Base-by-base conservation (phyloP, 2,329 filamentous ascomycete species). In the Cryphonectria carpinicola region DNA sequence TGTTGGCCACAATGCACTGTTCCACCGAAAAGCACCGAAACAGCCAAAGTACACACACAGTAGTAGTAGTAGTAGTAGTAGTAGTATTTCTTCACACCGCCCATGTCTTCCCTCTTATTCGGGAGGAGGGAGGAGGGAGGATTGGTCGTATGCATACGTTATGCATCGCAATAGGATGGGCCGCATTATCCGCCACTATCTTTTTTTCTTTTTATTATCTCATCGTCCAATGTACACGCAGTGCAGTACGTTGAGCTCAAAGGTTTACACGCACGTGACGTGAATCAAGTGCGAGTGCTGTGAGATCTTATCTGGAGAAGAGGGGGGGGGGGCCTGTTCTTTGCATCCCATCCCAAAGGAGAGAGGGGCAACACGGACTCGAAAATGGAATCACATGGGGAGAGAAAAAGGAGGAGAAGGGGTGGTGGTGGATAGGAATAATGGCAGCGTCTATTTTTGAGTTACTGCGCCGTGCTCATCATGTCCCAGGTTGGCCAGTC, bases 391-490 rank as follows among this genome's bases (percentile, higher is more conserved):
- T 32, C 52, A 4, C 13, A 32, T 8, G 46, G 22, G 14, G 35
- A 46, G 2, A 10, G 19, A 19, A 49, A 19, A 8, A 22, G 22
- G 14, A 6, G 41, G 14, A 14, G 41, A 10, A 41, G 46, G 46
- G 19, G 22, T 46, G 17, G 46, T 17, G 54, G 10, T 13, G 54
- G 54, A 10, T 32, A 22, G 17, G 17, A 25, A 58, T 25, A 32
- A 7, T 58, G 54, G 13, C 58, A 35, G 32, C 46, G 46, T 41
- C 43, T 68, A 56, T 68, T 68, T 68, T 68, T 22, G 58, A 54
- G 39, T 19, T 41, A 32, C 25, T 39, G 54, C 37, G 43, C 54
- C 11, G 61, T 61, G 58, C 58, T 58, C 35, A 32, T 37, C 64
- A 54, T 46, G 41, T 28, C 62, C 25, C 62, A 54, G 22, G 46